These are phyloP conservation scores for Cryptococcus sp. DNA, from an alignment of 1,284 basidiomycete species.

Conservation along the genomic window DNA sequence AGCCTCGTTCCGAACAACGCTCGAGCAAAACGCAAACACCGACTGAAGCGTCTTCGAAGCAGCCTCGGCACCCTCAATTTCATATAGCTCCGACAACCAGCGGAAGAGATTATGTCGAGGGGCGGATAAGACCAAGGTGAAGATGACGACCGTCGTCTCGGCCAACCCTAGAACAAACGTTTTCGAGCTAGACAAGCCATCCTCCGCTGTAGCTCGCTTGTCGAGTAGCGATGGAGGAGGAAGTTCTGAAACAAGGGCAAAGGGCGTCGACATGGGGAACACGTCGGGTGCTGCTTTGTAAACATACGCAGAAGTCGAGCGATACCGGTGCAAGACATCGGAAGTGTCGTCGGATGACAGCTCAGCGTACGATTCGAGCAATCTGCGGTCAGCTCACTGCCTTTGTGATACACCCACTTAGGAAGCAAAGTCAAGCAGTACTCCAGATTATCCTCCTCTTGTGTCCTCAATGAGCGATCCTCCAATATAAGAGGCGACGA, in stretches of 20 bases:
- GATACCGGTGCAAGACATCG: conserved; percentile 64
- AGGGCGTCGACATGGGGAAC: conserved; percentile 90
- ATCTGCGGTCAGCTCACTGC: conserved; percentile 46
- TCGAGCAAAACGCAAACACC: conserved; percentile 75
- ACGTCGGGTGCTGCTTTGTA: conserved; percentile 67
- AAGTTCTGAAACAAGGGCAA: conserved; percentile 69
- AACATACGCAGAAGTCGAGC: conserved; percentile 55
- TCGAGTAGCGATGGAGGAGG: conserved; percentile 52
- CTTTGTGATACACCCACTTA: conserved; percentile 49
- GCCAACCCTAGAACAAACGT: conserved; percentile 74
- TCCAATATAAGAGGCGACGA: conserved; percentile 61
- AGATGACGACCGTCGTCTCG: conserved; percentile 78
- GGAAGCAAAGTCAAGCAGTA: conserved; percentile 80
- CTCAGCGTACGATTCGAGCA: conserved; percentile 83
- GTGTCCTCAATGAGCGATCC: conserved; percentile 59
- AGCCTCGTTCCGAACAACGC: conserved; percentile 79
- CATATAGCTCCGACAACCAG: conserved; percentile 71
- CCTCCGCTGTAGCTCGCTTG: conserved; percentile 17
- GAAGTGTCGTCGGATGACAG: conserved; percentile 63
- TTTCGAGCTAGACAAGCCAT: conserved; percentile 38
- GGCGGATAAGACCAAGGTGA: conserved; percentile 73
- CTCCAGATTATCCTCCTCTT: conserved; percentile 93
- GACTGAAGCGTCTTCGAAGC: conserved; percentile 65
- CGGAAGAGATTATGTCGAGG: conserved; percentile 70
- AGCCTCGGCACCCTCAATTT: conserved; percentile 79